Evolutionary conservation across 306 rosid species (phyloP), one percentile per base, ranked within the genome.

Genomic region (Crotalaria pallida): DNA sequence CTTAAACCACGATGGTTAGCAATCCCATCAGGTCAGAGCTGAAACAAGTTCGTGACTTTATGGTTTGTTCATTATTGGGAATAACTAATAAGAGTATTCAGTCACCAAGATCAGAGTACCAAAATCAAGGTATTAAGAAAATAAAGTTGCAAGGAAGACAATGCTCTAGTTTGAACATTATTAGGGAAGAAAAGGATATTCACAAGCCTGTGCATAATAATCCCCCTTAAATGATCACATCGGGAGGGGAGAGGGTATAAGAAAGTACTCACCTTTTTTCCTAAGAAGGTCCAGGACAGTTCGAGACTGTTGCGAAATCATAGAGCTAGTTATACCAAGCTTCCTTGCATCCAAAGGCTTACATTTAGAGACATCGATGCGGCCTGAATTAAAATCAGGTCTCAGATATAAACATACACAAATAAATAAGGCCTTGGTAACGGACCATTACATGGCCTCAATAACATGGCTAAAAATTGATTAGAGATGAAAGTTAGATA

Each of bases 291-390:
- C 66, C 69, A 82, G 76, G 58, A 82, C 57, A 51, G 59, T 27
- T 76, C 17, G 21, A 59, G 83, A 65, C 1, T 75, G 48, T 1
- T 15, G 0, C 47, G 86, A 66, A 79, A 82, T 66, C 83, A 71
- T 79, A 75, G 72, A 59, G 45, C 11, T 22, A 29, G 76, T 70
- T 36, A 82, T 4, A 49, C 86, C 86, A 53, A 79, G 81, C 66
- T 65, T 9, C 48, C 51, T 34, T 40, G 79, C 79, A 34, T 79
- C 83, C 29, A 66, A 51, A 66, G 51, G 13, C 29, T 58, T 40
- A 66, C 79, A 71, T 55, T 79, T 41, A 21, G 76, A 45, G 56
- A 52, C 9, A 49, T 26, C 73, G 45, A 44, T 12, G 22, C 26
- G 55, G 1, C 58, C 86, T 82, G 78, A 59, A 75, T 52, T 58